phyloP scores from a whole-genome alignment of 306 rosid genomes.

The Acacia crassicarpa region DNA sequence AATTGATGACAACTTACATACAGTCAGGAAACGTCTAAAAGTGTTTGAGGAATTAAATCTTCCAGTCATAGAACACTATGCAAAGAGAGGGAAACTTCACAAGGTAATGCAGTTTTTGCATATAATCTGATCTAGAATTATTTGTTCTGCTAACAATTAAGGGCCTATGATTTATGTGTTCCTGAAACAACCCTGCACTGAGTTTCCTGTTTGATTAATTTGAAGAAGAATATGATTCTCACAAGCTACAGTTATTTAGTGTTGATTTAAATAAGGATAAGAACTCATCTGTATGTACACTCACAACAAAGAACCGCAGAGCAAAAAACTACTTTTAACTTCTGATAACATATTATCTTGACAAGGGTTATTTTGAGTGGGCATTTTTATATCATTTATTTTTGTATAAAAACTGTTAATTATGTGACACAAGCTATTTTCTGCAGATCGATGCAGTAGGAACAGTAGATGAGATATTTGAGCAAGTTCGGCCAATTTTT shows the following conservation, averaged over 20 bases:
- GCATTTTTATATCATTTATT: neutral
- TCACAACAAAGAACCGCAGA: neutral
- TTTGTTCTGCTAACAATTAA: neutral
- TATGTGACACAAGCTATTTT: constrained; percentile 26
- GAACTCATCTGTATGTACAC: constrained; percentile 10
- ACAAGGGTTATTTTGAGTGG: neutral
- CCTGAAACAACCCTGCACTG: neutral
- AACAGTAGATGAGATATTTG: constrained; percentile 79
- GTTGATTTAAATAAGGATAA: neutral
- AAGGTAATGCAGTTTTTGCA: constrained; percentile 50
- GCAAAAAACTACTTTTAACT: neutral
- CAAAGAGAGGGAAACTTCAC: constrained; percentile 73
- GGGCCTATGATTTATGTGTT: constrained; percentile 12
- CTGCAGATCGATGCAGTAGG: constrained; percentile 90
- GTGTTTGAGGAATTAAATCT: constrained; percentile 69
- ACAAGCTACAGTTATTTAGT: constrained; percentile 16
- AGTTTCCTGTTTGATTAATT: constrained; percentile 5
- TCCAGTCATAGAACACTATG: constrained; percentile 78
- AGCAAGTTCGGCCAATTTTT: constrained; percentile 77
- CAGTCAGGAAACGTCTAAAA: constrained; percentile 85
- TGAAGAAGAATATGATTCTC: constrained; percentile 17
- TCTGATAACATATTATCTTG: neutral
- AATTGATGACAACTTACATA: constrained; percentile 88
- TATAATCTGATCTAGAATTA: constrained; percentile 17
- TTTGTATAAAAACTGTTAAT: constrained; percentile 5